Percentiles rank a stretch among this genome's conserved stretches.
Conservation (phyloP, 176 grass and related monocot species). For the Sorghum bicolor region Sorghum_bicolor_NCBIv3 NC_012873.2:3716501-3717000, state of each 20-base stretch:
- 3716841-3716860: neutral
- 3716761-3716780: conserved; percentile 29
- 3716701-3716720: conserved; percentile 23
- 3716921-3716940: conserved; percentile 27
- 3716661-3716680: conserved; percentile 13
- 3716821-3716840: neutral
- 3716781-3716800: conserved; percentile 18
- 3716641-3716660: conserved; percentile 34
- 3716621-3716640: neutral
- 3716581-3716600: conserved; percentile 27
- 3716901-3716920: conserved; percentile 32
- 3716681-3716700: conserved; percentile 19
- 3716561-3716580: conserved; percentile 33
- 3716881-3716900: conserved; percentile 10
- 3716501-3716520: conserved; percentile 39
- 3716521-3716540: conserved; percentile 31
- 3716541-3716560: conserved; percentile 28
- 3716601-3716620: conserved; percentile 37
- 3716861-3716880: conserved; percentile 26
- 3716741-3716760: conserved; percentile 16
- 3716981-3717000: conserved; percentile 23
- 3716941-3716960: conserved; percentile 33
- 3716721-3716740: conserved; percentile 17
- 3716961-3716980: conserved; percentile 33
- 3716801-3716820: conserved; percentile 11